These are phyloP conservation scores for Smithsoniella earleae DNA, from an alignment of 163 green algal genomes.

Conservation along the genomic window DNA sequence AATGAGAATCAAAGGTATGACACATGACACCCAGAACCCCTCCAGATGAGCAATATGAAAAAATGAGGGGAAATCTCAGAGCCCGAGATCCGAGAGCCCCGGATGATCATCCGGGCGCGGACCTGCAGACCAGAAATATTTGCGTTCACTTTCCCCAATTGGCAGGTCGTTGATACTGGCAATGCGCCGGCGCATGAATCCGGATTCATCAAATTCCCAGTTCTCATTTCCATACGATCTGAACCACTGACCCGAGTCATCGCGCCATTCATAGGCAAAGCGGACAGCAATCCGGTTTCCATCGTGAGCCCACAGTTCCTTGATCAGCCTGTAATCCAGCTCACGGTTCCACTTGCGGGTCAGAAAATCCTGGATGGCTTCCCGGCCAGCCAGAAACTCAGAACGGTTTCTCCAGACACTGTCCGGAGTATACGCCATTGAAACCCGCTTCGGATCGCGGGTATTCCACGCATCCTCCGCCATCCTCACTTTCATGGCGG, in stretches of 20 bases:
- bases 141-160: slow-evolving; percentile 33
- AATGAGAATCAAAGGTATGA: too few species aligned
- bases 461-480: slow-evolving; percentile 40
- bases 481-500: slow-evolving; percentile 35
- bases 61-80: neutral
- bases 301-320: slow-evolving; percentile 42
- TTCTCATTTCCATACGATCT: slow-evolving; percentile 47
- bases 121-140: neutral
- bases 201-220: slow-evolving; percentile 44
- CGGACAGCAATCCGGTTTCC: slow-evolving; percentile 47
- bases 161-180: slow-evolving; percentile 44
- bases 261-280: slow-evolving; percentile 49
- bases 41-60: too few species aligned
- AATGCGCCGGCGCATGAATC: slow-evolving; percentile 43
- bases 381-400: slow-evolving; percentile 33
- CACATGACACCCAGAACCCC: too few species aligned
- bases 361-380: slow-evolving; percentile 33
- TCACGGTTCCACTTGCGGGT: slow-evolving; percentile 35
- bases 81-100: neutral
- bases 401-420: slow-evolving; percentile 37
- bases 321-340: slow-evolving; percentile 40
- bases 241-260: slow-evolving; percentile 43
- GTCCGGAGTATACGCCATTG: slow-evolving; percentile 35
- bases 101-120: neutral
- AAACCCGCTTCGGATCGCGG: slow-evolving; percentile 32